phyloP scores from a whole-genome alignment of 352 stramenopile species.

The Globisporangium carolinianum region DNA sequence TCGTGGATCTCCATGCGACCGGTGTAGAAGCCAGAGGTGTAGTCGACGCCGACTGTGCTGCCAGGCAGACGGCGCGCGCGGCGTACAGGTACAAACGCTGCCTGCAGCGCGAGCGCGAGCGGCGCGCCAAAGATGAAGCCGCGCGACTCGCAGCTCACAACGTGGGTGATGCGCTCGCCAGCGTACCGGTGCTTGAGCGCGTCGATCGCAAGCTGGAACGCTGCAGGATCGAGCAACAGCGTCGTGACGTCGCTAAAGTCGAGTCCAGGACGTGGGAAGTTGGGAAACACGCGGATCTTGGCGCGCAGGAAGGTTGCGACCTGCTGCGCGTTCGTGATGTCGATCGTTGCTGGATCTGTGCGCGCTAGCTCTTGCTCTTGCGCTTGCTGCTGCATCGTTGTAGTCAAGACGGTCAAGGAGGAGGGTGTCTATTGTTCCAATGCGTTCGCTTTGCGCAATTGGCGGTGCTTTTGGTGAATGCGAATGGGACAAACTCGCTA shows the following conservation, averaged over 20 bases:
- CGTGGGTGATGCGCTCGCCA: conserved; percentile 54
- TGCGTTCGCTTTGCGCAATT: too few species aligned
- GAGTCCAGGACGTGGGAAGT: conserved; percentile 48
- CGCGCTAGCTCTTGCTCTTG: too few species aligned
- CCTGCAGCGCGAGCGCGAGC: conserved; percentile 55
- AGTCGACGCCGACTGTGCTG: conserved; percentile 75
- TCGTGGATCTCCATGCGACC: conserved; percentile 78
- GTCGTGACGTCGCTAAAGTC: conserved; percentile 72
- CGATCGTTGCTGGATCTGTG: conserved; percentile 4
- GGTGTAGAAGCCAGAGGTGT: conserved; percentile 66
- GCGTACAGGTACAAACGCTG: conserved; percentile 68
- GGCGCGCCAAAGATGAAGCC: conserved; percentile 80
- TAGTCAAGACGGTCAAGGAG: too few species aligned
- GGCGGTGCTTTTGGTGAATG: too few species aligned
- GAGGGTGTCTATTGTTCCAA: too few species aligned
- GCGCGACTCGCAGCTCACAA: conserved; percentile 75
- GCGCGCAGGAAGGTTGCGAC: conserved; percentile 54
- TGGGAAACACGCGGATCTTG: conserved; percentile 59
- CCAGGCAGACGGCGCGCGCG: conserved; percentile 51
- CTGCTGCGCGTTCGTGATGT: conserved; percentile 42
- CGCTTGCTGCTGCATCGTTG: not conserved
- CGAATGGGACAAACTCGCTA: too few species aligned
- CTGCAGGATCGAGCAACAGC: conserved; percentile 56
- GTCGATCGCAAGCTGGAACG: conserved; percentile 72
- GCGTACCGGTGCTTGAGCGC: conserved; percentile 58